Conservation (phyloP, 345 rosid species). For the Aurinia saxatilis region DNA sequence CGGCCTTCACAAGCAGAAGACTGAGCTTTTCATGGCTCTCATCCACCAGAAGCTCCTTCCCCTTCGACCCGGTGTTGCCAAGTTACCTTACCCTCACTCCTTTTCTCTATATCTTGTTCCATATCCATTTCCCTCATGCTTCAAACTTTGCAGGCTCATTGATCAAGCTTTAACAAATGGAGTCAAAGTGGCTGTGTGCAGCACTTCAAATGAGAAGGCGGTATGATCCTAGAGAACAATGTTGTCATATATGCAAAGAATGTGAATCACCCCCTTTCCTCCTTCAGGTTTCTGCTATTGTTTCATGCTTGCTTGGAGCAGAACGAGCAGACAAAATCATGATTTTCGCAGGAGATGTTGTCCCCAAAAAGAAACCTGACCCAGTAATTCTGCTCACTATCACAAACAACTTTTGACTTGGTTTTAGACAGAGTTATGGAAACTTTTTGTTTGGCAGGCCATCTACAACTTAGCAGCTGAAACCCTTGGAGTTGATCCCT, state of each 20-base stretch:
- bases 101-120: background rate
- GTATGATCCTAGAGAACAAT: constrained; percentile 45
- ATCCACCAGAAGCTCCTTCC: constrained; percentile 82
- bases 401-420: background rate
- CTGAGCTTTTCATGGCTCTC: constrained; percentile 87
- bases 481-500: constrained; percentile 82
- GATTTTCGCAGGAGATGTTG: constrained; percentile 94
- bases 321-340: constrained; percentile 75
- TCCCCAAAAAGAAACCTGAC: constrained; percentile 89
- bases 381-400: constrained; percentile 40
- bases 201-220: constrained; percentile 99
- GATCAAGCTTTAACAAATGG: constrained; percentile 86
- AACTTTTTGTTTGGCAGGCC: constrained; percentile 48
- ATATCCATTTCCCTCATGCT: no score
- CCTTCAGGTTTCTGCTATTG: constrained; percentile 80
- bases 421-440: no score
- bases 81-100: constrained; percentile 34
- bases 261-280: no score
- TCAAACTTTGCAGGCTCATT: constrained; percentile 48
- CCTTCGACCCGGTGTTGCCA: constrained; percentile 87
- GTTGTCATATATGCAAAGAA: no score
- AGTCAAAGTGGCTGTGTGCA: constrained; percentile 87
- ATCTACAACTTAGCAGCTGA: constrained; percentile 82
- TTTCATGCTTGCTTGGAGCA: constrained; percentile 84
- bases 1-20: constrained; percentile 80